These are phyloP conservation scores for Metschnikowia henanensis DNA, from an alignment of 805 yeast species.

Conservation along the genomic window DNA sequence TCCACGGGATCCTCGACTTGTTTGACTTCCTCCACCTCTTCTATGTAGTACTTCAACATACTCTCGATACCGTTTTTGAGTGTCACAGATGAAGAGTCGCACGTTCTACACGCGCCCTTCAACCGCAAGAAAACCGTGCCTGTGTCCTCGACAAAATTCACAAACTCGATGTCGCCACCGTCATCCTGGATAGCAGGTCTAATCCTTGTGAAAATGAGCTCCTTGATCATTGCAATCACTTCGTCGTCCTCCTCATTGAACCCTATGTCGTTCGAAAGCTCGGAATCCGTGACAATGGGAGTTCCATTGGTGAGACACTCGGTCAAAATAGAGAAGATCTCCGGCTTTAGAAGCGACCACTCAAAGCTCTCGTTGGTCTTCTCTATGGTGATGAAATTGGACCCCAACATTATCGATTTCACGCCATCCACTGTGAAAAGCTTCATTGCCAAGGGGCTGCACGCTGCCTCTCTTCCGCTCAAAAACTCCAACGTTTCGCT, in stretches of 20 bases:
- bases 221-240: slow-evolving; percentile 64
- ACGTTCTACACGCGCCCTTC: slow-evolving; percentile 73
- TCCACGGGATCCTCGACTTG: slow-evolving; percentile 44
- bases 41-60: slow-evolving; percentile 69
- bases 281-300: slow-evolving; percentile 44
- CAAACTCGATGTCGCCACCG: slow-evolving; percentile 74
- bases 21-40: slow-evolving; percentile 60
- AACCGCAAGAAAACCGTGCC: slow-evolving; percentile 61
- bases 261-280: slow-evolving; percentile 38
- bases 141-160: slow-evolving; percentile 49
- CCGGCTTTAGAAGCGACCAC: slow-evolving; percentile 67
- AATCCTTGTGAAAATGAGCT: slow-evolving; percentile 65
- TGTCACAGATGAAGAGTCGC: slow-evolving; percentile 65
- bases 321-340: slow-evolving; percentile 58
- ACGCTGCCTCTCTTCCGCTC: slow-evolving; percentile 70
- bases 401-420: slow-evolving; percentile 73
- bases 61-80: slow-evolving; percentile 68
- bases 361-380: slow-evolving; percentile 50
- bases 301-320: slow-evolving; percentile 56
- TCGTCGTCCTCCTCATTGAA: slow-evolving; percentile 65
- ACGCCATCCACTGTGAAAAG: slow-evolving; percentile 77
- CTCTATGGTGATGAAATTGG: slow-evolving; percentile 81
- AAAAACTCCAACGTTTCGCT: slow-evolving; percentile 71
- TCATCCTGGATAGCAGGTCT: slow-evolving; percentile 76
- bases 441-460: slow-evolving; percentile 76